Base-by-base conservation (phyloP, 164 flowering plant species). In the Macadamia tetraphylla region DNA sequence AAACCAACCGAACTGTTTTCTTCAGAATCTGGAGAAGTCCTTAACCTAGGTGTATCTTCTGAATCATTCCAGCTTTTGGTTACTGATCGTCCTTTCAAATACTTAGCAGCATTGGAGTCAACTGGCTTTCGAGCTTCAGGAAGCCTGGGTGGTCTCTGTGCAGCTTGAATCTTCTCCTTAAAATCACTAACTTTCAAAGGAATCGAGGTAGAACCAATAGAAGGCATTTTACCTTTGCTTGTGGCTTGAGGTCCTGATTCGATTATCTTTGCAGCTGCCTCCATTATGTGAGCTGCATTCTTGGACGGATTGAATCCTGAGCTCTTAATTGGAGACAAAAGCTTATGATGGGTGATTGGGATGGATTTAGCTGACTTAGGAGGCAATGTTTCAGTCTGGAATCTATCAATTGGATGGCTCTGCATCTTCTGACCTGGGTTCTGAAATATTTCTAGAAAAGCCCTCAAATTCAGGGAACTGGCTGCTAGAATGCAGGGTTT, bases 231-330 rank as follows among this genome's bases (percentile, higher is more conserved):
- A 9, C 71, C 62, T 52, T 74, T 86, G 55, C 49, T 48, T 74
- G 66, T 67, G 31, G 67, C 46, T 52, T 72, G 85, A 49, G 83
- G 84, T 66, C 88, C 81, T 11, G 85, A 81, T 35, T 84, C 91
- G 61, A 92, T 84, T 29, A 94, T 88, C 77, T 79, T 92, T 8
- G 97, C 82, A 69, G 96, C 96, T 58, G 88, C 90, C 82, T 92
- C 99, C 92, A 92, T 88, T 75, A 92, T 73, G 62, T 89, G 86
- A 70, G 89, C 89, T 15, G 88, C 90, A 79, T 84, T 82, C 75
- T 78, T 89, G 11, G 83, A 67, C 30, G 84, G 84, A 62, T 80
- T 67, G 57, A 83, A 88, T 11, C 80, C 86, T 53, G 86, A 88
- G 72, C 78, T 85, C 78, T 83, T 89, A 58, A 92, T 88, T 42